Percentiles rank a stretch among this genome's conserved stretches.
Evolutionary conservation across 2,329 filamentous ascomycete genomes (phyloP).

Genomic region (Basipetospora chlamydospora): DNA sequence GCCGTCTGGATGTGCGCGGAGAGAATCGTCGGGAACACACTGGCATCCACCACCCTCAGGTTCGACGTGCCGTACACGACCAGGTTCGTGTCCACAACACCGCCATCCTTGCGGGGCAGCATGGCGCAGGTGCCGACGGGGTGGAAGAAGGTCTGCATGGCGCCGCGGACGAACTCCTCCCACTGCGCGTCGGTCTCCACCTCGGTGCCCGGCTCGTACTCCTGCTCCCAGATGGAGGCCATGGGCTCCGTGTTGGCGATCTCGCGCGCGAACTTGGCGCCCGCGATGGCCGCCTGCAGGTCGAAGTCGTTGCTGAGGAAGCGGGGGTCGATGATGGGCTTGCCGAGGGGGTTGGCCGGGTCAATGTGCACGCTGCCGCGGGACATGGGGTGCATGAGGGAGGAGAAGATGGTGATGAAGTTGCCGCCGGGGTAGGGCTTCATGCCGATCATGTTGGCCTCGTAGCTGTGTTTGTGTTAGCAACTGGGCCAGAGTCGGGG

Average conservation of each 20-base stretch:
- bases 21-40: slow-evolving; percentile 30
- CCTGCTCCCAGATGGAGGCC: slow-evolving; percentile 14
- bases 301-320: slow-evolving; percentile 6
- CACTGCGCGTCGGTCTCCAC: slow-evolving; percentile 19
- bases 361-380: slow-evolving; percentile 44
- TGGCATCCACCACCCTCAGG: slow-evolving; percentile 33
- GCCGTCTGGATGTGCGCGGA: slow-evolving; percentile 35
- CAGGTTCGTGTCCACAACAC: slow-evolving; percentile 27
- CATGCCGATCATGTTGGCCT: slow-evolving; percentile 16
- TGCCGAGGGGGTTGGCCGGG: slow-evolving; percentile 17
- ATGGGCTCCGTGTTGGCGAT: slow-evolving; percentile 19
- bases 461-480: too few relatives aligned
- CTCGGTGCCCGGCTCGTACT: slow-evolving; percentile 21
- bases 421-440: slow-evolving; percentile 11
- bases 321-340: slow-evolving; percentile 19
- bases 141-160: slow-evolving; percentile 24
- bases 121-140: slow-evolving; percentile 30
- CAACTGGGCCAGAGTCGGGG: too few relatives aligned
- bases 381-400: slow-evolving; percentile 47
- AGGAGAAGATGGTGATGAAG: slow-evolving; percentile 34
- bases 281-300: slow-evolving; percentile 14
- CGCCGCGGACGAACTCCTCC: slow-evolving; percentile 19
- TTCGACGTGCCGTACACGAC: slow-evolving; percentile 32
- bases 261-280: slow-evolving; percentile 17
- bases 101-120: slow-evolving; percentile 27